A percentile compares a stretch with the other conserved stretches of the same genome.
Conservation (phyloP, 2,329 filamentous ascomycete species). For the Torrubiellomyces zombiae region DNA sequence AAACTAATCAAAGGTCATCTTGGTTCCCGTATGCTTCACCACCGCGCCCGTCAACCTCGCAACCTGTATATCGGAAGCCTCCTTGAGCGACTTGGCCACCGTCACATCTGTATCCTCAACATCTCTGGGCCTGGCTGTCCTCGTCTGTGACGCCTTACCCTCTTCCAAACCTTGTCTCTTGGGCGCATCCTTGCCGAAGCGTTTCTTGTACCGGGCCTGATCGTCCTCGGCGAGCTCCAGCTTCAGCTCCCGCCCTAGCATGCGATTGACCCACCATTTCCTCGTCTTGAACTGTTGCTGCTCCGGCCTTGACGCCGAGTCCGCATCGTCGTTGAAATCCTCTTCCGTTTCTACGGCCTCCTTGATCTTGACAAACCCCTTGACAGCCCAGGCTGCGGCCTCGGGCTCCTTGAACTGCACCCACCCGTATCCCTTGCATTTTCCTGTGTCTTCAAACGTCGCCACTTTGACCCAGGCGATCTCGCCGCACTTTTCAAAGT, state of each 20-base stretch:
- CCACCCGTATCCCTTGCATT: conserved; percentile 97
- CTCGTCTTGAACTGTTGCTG: conserved; percentile 39
- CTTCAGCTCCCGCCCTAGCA: conserved; percentile 65
- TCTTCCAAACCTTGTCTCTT: conserved; percentile 14
- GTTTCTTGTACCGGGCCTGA: conserved; percentile 78
- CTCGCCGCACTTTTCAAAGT: conserved; percentile 73
- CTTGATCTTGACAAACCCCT: conserved; percentile 61
- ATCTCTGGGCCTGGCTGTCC: conserved; percentile 19
- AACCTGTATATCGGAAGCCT: conserved; percentile 28
- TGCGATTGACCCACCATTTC: conserved; percentile 74
- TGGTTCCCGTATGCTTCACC: conserved; percentile 63
- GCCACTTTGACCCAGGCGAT: conserved; percentile 76
- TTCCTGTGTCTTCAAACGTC: conserved; percentile 90
- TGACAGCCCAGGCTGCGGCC: conserved; percentile 51
- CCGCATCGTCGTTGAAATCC: conserved; percentile 36
- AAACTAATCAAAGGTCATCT: conserved; percentile 59
- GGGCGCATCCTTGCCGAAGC: conserved; percentile 60
- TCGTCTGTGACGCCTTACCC: conserved; percentile 16
- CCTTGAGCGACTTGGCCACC: conserved; percentile 22
- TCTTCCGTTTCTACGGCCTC: conserved; percentile 46
- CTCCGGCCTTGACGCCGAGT: conserved; percentile 19
- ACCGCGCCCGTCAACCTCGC: conserved; percentile 63
- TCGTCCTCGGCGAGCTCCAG: conserved; percentile 91
- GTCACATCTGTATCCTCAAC: conserved; percentile 21
- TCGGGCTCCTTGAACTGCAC: conserved; percentile 73